These are phyloP conservation scores for Dysphania ambrosioides DNA, from an alignment of 148 eudicot genomes.

Conservation along the genomic window DNA sequence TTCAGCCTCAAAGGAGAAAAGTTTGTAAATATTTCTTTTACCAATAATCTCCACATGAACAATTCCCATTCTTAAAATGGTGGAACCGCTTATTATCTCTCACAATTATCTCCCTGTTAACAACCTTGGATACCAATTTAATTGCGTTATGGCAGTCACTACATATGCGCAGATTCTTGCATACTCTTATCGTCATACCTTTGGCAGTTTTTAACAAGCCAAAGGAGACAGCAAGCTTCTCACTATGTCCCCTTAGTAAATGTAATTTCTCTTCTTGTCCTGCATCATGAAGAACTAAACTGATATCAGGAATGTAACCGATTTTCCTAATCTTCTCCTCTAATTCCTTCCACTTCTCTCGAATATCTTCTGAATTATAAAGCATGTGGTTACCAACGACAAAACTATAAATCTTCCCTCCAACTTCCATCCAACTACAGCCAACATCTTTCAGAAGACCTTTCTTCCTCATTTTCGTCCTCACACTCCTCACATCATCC, in stretches of 20 bases:
- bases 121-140: constrained; percentile 42
- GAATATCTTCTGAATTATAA: constrained; percentile 27
- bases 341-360: constrained; percentile 34
- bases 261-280: constrained; percentile 28
- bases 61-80: constrained; percentile 41
- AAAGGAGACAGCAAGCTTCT: constrained; percentile 27
- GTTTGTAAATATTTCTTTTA: not conserved
- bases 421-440: constrained; percentile 58
- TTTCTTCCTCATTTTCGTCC: constrained; percentile 44
- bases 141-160: constrained; percentile 47
- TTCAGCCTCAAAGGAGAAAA: not conserved
- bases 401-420: constrained; percentile 42
- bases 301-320: constrained; percentile 34
- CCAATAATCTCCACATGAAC: constrained; percentile 51
- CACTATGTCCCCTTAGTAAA: constrained; percentile 26
- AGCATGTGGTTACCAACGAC: constrained; percentile 38
- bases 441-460: constrained; percentile 50
- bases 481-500: constrained; percentile 48
- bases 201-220: constrained; percentile 23
- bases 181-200: constrained; percentile 30
- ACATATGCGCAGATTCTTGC: constrained; percentile 49
- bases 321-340: constrained; percentile 32
- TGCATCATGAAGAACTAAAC: constrained; percentile 43
- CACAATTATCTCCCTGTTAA: constrained; percentile 45
- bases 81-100: constrained; percentile 50